Conservation (phyloP, 2,329 filamentous ascomycete genomes). For the Claviceps fusiformis region DNA sequence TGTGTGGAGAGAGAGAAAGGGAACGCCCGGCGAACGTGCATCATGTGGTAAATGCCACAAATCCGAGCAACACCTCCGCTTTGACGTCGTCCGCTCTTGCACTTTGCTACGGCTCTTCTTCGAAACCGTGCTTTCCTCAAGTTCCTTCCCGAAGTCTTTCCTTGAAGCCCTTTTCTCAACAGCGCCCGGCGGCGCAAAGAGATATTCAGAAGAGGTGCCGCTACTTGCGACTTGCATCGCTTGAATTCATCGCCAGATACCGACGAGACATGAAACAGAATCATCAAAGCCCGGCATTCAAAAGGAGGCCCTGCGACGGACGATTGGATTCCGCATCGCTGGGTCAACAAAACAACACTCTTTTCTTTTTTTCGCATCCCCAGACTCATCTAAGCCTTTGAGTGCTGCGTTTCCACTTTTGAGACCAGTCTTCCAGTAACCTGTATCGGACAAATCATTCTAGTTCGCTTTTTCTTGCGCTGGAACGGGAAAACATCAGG, state of each 20-base stretch:
- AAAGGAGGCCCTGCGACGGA: neutral
- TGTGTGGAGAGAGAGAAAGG: no score
- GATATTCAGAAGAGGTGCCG: neutral
- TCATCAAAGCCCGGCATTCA: slow-evolving; percentile 2
- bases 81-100: slow-evolving; percentile 1
- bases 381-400: neutral
- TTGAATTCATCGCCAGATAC: neutral
- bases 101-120: neutral
- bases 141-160: neutral
- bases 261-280: slow-evolving; percentile 6
- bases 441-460: neutral
- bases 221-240: neutral
- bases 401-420: neutral
- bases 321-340: neutral
- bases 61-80: slow-evolving; percentile 1
- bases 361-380: neutral
- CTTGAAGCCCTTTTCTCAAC: neutral
- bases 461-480: neutral
- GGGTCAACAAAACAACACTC: neutral
- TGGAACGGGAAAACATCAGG: neutral
- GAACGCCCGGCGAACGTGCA: slow-evolving; percentile 1
- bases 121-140: neutral
- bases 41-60: slow-evolving; percentile 6
- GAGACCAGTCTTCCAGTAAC: neutral
- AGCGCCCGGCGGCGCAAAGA: neutral